Conservation (phyloP, 768 basidiomycete genomes). For the Xerocomellus chrysenteron region DNA sequence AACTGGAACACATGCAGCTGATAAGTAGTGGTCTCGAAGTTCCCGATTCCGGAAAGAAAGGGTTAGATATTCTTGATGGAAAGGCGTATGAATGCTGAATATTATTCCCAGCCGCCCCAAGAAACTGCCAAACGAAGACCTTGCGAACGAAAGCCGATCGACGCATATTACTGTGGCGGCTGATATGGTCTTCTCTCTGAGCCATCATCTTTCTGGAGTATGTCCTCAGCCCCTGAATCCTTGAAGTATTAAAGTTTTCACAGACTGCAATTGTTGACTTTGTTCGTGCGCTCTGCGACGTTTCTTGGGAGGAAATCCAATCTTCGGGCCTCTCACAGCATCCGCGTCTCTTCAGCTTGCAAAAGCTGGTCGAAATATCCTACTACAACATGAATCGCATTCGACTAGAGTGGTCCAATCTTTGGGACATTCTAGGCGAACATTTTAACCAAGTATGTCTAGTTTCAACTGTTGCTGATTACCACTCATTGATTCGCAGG, state of each 20-base stretch:
- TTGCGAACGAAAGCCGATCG: conserved; percentile 95
- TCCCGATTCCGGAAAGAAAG: conserved; percentile 73
- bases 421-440: conserved; percentile 97
- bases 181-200: conserved; percentile 98
- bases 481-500: conserved; percentile 46
- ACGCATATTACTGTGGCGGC: conserved; percentile 98
- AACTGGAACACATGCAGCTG: conserved; percentile 97
- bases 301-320: conserved; percentile 99
- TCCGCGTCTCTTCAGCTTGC: conserved; percentile 93
- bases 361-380: conserved; percentile 97
- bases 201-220: conserved; percentile 93
- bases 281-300: conserved; percentile 91
- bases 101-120: conserved; percentile 37
- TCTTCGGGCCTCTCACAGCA: conserved; percentile 93
- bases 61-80: conserved; percentile 48
- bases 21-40: conserved; percentile 90
- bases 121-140: conserved; percentile 83
- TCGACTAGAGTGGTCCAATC: conserved; percentile 95
- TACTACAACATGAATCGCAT: conserved; percentile 99
- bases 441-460: conserved; percentile 89
- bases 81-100: conserved; percentile 6
- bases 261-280: conserved; percentile 98
- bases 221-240: conserved; percentile 29
- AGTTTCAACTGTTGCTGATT: background rate
- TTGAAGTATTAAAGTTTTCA: conserved; percentile 7